These are phyloP conservation scores for Talaromyces sp. DNA, from an alignment of 2,329 filamentous ascomycete species.

Conservation along the genomic window DNA sequence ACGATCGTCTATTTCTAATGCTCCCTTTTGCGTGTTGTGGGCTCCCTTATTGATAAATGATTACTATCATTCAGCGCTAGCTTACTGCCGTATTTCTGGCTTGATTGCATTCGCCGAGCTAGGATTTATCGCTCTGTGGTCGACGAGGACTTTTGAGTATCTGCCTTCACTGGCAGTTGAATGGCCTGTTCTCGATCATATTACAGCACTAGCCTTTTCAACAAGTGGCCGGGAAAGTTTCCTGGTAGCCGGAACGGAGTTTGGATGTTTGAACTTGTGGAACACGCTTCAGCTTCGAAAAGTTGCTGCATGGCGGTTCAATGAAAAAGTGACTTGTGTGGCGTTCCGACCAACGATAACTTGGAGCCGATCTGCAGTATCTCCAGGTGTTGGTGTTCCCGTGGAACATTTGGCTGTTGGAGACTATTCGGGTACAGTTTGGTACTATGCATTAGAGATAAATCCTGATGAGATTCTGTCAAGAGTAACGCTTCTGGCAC, in stretches of 20 bases:
- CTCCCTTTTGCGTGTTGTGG: slow-evolving; percentile 75
- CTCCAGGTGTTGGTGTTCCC: slow-evolving; percentile 51
- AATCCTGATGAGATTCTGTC: slow-evolving; percentile 55
- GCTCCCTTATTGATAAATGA: slow-evolving; percentile 81
- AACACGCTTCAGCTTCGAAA: slow-evolving; percentile 63
- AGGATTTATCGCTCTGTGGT: slow-evolving; percentile 81
- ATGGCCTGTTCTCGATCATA: slow-evolving; percentile 48
- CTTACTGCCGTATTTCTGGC: slow-evolving; percentile 71
- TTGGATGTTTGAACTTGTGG: slow-evolving; percentile 71
- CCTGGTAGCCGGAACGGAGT: too few species aligned
- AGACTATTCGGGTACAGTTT: slow-evolving; percentile 76
- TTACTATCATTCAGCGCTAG: slow-evolving; percentile 88
- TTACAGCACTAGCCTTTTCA: slow-evolving; percentile 92
- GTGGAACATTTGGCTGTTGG: slow-evolving; percentile 85
- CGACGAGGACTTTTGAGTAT: slow-evolving; percentile 69
- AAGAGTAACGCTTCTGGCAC: slow-evolving; percentile 61
- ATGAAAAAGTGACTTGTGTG: slow-evolving; percentile 72
- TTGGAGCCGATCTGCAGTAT: slow-evolving; percentile 47
- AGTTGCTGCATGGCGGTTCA: slow-evolving; percentile 70
- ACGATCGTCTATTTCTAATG: not conserved
- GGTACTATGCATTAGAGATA: slow-evolving; percentile 91
- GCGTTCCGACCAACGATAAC: slow-evolving; percentile 68
- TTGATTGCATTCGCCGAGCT: slow-evolving; percentile 81
- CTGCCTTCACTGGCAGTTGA: too few species aligned
- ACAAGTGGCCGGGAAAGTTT: too few species aligned